A percentile compares a stretch with the other conserved stretches of the same genome.
Evolutionary conservation across 495 filamentous ascomycete species (phyloP).

Genomic region (Clohesyomyces aquaticus): DNA sequence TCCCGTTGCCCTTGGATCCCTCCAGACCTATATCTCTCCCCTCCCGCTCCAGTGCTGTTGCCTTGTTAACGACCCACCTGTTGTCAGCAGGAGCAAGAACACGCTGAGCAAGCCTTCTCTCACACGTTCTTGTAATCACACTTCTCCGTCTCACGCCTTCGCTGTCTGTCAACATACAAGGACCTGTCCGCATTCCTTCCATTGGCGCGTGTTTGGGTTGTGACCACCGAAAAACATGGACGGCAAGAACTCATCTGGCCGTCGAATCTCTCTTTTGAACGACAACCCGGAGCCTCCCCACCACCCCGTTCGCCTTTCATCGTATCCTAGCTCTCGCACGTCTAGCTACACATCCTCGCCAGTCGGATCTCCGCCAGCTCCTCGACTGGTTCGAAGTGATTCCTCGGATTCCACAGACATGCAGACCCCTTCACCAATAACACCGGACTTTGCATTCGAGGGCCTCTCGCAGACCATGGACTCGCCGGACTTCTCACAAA

Average conservation of each 20-base stretch:
- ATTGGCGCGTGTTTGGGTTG: slow-evolving; percentile 21
- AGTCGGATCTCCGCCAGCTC: slow-evolving; percentile 45
- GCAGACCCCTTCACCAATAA: slow-evolving; percentile 47
- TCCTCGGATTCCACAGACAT: slow-evolving; percentile 45
- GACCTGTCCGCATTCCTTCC: slow-evolving; percentile 23
- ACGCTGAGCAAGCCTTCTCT: too few relatives aligned
- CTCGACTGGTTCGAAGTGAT: slow-evolving; percentile 44
- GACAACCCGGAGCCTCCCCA: slow-evolving; percentile 26
- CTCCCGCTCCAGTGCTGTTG: too few relatives aligned
- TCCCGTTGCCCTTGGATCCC: too few relatives aligned
- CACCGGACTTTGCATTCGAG: slow-evolving; percentile 43
- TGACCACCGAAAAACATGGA: slow-evolving; percentile 38
- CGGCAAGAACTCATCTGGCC: slow-evolving; percentile 41
- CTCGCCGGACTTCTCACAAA: slow-evolving; percentile 32
- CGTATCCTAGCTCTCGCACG: slow-evolving; percentile 39
- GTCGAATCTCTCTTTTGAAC: slow-evolving; percentile 42
- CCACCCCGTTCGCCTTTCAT: slow-evolving; percentile 24
- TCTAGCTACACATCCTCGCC: slow-evolving; percentile 48
- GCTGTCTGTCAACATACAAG: background rate
- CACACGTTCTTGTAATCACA: background rate
- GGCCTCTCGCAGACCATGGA: slow-evolving; percentile 22
- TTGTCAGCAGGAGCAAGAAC: too few relatives aligned
- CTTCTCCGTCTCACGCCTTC: background rate
- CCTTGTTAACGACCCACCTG: too few relatives aligned
- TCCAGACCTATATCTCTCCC: too few relatives aligned